Percentiles rank a stretch among this genome's conserved stretches.
Conservation (phyloP, 1,284 basidiomycete genomes). For the Ceratobasidium theobromae region DNA sequence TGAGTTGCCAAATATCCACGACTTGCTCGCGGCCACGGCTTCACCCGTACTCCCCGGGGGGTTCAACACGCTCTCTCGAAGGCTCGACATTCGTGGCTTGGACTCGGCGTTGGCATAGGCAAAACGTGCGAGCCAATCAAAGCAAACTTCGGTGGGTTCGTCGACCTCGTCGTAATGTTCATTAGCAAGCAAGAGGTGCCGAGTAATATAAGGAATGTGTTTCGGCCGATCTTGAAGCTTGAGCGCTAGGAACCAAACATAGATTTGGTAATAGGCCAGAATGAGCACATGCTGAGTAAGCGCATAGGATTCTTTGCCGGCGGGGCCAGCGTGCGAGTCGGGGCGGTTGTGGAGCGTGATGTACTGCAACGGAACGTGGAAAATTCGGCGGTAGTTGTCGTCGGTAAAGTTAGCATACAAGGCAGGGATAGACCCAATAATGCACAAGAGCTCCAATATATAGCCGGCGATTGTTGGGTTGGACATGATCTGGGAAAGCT, state of each 20-base stretch:
- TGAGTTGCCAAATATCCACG: conserved; percentile 87
- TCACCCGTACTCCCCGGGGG: conserved; percentile 42
- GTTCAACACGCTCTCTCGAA: conserved; percentile 60
- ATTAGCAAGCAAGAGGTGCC: conserved; percentile 86
- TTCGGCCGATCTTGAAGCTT: conserved; percentile 81
- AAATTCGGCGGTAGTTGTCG: conserved; percentile 89
- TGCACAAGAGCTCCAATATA: conserved; percentile 89
- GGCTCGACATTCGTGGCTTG: conserved; percentile 77
- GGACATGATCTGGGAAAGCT: conserved; percentile 92
- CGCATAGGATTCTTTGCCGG: conserved; percentile 73
- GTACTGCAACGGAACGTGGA: conserved; percentile 93
- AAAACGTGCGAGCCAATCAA: conserved; percentile 96
- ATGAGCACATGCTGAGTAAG: conserved; percentile 94
- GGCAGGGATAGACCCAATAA: conserved; percentile 77
- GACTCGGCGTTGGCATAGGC: conserved; percentile 94
- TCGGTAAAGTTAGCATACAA: conserved; percentile 94
- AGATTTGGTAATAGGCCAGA: conserved; percentile 91
- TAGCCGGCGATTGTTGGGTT: conserved; percentile 93
- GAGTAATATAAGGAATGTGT: conserved; percentile 85
- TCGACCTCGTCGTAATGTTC: conserved; percentile 73
- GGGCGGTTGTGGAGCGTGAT: conserved; percentile 86
- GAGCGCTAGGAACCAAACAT: conserved; percentile 93
- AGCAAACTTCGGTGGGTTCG: conserved; percentile 93
- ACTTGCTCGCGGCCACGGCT: conserved; percentile 59
- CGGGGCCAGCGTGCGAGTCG: conserved; percentile 45